Percentiles rank a stretch among this genome's conserved stretches.
Conservation (phyloP, 768 basidiomycete species). For the Daedalea quercina region DNA sequence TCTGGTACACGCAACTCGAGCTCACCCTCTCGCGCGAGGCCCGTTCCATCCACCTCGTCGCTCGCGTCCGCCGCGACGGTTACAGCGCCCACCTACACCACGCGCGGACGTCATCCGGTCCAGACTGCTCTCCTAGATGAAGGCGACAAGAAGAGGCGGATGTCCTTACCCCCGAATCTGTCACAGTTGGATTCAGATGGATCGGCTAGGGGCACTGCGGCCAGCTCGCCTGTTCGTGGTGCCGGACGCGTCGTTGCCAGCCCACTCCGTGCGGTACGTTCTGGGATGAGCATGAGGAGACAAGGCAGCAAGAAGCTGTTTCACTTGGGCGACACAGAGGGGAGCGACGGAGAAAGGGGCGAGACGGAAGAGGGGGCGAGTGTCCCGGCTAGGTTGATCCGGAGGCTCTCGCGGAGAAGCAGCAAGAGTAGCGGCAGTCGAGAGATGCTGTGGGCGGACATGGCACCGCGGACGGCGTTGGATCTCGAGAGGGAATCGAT, state of each 20-base stretch:
- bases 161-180: slow-evolving; percentile 13
- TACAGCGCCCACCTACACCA: background rate
- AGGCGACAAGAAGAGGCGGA: background rate
- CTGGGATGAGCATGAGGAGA: background rate
- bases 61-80: slow-evolving; percentile 30
- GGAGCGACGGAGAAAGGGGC: slow-evolving; percentile 5
- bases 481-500: background rate
- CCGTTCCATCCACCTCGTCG: slow-evolving; percentile 39
- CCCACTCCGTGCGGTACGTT: background rate
- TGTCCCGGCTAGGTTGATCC: background rate
- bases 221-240: background rate
- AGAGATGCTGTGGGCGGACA: background rate
- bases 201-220: background rate
- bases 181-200: slow-evolving; percentile 10
- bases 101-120: background rate
- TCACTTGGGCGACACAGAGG: slow-evolving; percentile 11
- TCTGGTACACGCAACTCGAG: slow-evolving; percentile 22
- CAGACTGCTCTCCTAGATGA: background rate
- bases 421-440: slow-evolving; percentile 1
- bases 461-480: background rate
- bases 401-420: slow-evolving; percentile 3
- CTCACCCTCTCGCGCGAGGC: slow-evolving; percentile 23
- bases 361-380: slow-evolving; percentile 1
- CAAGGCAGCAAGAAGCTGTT: slow-evolving; percentile 14
- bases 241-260: background rate